Conservation (phyloP, 2,329 filamentous ascomycete species). For the Nemania abortiva region DNA sequence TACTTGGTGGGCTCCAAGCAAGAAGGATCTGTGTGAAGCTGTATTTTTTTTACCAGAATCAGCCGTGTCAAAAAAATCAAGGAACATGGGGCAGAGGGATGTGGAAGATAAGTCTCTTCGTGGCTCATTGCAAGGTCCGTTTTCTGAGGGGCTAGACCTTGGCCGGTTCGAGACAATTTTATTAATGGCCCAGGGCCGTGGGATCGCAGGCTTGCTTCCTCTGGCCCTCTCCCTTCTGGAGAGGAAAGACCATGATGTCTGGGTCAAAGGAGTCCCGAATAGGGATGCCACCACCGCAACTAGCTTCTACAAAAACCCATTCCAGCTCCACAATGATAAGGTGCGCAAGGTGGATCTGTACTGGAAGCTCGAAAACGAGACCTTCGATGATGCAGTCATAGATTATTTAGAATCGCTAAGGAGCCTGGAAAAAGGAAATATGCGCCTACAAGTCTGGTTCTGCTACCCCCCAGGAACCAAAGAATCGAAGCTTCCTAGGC, state of each 20-base stretch:
- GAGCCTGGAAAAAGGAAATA: no score
- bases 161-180: not conserved
- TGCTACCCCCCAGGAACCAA: no score
- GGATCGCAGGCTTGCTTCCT: conserved; percentile 5
- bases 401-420: no score
- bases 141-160: conserved; percentile 7
- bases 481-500: no score
- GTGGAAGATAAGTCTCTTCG: not conserved
- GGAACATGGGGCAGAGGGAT: not conserved
- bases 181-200: conserved; percentile 4
- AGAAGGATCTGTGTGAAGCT: not conserved
- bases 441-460: no score
- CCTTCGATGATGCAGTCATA: no score
- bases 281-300: not conserved
- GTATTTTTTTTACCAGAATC: conserved; percentile 12
- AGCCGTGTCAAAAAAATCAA: conserved; percentile 7
- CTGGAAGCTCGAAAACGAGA: no score
- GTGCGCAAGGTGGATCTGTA: no score
- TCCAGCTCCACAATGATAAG: conserved; percentile 7
- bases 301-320: conserved; percentile 5
- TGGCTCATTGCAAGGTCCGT: conserved; percentile 4
- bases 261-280: not conserved
- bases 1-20: not conserved
- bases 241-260: conserved; percentile 4
- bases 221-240: not conserved